Evolutionary conservation across 208 protist genomes (phyloP), one percentile per base, ranked within the genome.

Genomic region (Leishmania guyanensis): DNA sequence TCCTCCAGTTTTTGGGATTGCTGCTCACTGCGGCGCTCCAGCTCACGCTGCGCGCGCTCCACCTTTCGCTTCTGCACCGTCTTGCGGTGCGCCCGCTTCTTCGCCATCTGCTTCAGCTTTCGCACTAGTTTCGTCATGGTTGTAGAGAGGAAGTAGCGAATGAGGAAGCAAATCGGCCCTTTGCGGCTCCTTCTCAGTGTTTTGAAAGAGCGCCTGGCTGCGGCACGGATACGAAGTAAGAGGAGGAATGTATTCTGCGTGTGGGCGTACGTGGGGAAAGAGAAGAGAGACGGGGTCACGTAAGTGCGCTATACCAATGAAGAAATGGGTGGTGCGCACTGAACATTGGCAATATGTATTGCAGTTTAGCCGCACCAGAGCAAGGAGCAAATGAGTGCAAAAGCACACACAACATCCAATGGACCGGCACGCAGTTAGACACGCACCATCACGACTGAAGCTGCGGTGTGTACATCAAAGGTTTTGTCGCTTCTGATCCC

Each of bases 51-150:
- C 3, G 77, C 87, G 5, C 93, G 91, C 78, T 95, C 88, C 9
- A 88, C 79, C 83, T 94, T 95, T 48, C 93, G 87, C 83, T 96
- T 96, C 86, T 95, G 92, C n/a, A 97, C 94, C n/a, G 90, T 89
- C 65, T 95, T 96, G 50, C 92, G 88, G 72, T 96, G 94, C 14
- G 94, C 85, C 60, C 93, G 87, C 86, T 96, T 96, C 84, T 96
- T 96, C 22, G 90, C 93, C 92, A 95, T 93, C 84, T 96, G 93
- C 86, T 97, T 96, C 79, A 97, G 86, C 87, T 97, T 97, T 26
- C 93, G 88, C 33, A 95, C 90, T 10, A 97, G 79, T 79, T 97
- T 97, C 43, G 94, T 97, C 94, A 97, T 97, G 33, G 43, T 71
- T 5, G 51, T 43, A 53, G 22, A 0, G 53, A 51, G 53, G 53